These are phyloP conservation scores for Lumnitzera racemosa DNA, from an alignment of 345 rosid genomes.

Conservation along the genomic window DNA sequence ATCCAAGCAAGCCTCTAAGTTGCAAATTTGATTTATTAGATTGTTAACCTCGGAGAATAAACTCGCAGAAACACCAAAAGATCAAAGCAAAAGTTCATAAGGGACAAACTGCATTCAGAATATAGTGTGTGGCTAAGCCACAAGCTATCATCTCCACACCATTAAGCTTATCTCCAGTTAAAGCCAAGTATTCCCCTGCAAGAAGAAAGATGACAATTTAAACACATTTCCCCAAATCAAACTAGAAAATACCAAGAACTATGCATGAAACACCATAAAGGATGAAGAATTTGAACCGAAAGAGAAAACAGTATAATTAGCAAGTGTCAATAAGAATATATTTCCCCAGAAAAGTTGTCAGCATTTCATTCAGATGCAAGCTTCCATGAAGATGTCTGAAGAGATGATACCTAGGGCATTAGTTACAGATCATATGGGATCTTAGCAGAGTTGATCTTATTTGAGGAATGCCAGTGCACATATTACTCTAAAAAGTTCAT, in stretches of 20 bases:
- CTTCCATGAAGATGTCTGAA: no score
- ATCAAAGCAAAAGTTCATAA: slow-evolving; percentile 3
- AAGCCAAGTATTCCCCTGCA: slow-evolving; percentile 85
- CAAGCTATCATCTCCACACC: slow-evolving; percentile 91
- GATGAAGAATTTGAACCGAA: background rate
- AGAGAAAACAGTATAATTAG: background rate
- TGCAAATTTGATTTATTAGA: slow-evolving; percentile 8
- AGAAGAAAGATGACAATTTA: slow-evolving; percentile 3
- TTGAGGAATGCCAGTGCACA: no score
- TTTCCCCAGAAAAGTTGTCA: no score
- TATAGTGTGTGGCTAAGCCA: slow-evolving; percentile 88
- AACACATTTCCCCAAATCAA: background rate
- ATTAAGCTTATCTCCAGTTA: slow-evolving; percentile 82
- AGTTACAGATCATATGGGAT: no score
- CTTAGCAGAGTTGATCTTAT: no score
- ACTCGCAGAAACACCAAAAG: slow-evolving; percentile 11
- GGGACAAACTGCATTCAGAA: slow-evolving; percentile 54
- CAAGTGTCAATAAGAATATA: no score
- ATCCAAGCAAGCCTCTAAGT: slow-evolving; percentile 61
- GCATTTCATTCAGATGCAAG: no score
- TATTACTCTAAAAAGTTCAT: no score
- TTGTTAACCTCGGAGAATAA: background rate
- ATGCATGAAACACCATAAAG: no score
- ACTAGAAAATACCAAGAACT: no score
- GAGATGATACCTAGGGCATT: no score